These are phyloP conservation scores for Arabis alpina DNA, from an alignment of 345 rosid genomes.

Conservation along the genomic window DNA sequence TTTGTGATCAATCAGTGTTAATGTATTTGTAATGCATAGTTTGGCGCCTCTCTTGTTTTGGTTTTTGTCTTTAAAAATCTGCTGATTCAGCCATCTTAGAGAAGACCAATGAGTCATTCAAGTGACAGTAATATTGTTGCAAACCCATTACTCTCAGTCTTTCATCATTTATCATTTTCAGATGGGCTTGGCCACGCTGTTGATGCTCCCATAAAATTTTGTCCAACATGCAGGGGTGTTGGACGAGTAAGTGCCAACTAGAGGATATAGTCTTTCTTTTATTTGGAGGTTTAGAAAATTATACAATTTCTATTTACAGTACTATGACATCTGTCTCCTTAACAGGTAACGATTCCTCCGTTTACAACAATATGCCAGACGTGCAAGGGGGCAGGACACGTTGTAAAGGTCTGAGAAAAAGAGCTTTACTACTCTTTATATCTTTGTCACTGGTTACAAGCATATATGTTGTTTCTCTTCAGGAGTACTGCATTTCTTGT, in stretches of 20 bases:
- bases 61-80: constrained; percentile 11
- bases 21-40: constrained; percentile 8
- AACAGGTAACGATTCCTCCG: constrained; percentile 90
- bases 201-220: constrained; percentile 60
- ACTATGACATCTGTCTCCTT: constrained; percentile 31
- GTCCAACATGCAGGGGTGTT: constrained; percentile 84
- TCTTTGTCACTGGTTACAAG: constrained; percentile 18
- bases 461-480: constrained; percentile 24
- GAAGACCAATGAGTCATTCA: constrained; percentile 4
- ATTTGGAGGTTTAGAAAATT: constrained; percentile 8
- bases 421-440: neutral
- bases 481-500: constrained; percentile 77
- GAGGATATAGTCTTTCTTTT: constrained; percentile 24
- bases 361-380: constrained; percentile 78
- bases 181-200: constrained; percentile 79
- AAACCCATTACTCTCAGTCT: constrained; percentile 3
- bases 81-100: constrained; percentile 20
- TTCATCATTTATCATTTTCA: constrained; percentile 45
- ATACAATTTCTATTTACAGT: constrained; percentile 25
- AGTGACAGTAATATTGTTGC: constrained; percentile 23
- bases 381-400: constrained; percentile 73
- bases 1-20: neutral
- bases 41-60: neutral
- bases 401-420: constrained; percentile 63
- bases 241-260: constrained; percentile 69